Evolutionary conservation across 306 rosid species (phyloP), one percentile per base, ranked within the genome.

Genomic region (cucumber (Cucumis sativus)): DNA sequence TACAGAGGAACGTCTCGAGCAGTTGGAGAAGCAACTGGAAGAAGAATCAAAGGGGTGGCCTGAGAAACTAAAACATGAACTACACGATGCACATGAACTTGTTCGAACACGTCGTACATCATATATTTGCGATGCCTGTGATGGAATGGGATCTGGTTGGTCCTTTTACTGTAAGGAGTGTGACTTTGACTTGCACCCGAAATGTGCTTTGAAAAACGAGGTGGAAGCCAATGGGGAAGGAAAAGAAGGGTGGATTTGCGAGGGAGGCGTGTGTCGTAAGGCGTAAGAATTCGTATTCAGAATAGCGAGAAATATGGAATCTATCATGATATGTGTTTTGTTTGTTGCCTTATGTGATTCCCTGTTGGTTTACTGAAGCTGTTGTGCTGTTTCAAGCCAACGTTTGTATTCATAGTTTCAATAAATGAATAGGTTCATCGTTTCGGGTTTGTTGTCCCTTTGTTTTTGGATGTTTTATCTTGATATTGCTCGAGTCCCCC

Each of bases 41-140:
- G 89, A 89, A 58, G 75, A 58, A 79, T 81, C 88, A 68, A 89
- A 88, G 80, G 85, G 86, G 86, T 89, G 92, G 93, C 89, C 96
- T 47, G 77, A 88, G 92, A 88, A 87, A 85, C 17, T 86, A 80
- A 82, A 14, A 2, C 84, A 55, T 35, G 79, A 73, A 25, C 73
- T 80, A 25, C 95, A 91, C 65, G 85, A 65, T 51, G 43, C 70
- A 80, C 97, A 89, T 3, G 90, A 89, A 77, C 92, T 91, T 35
- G 86, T 64, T 51, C 79, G 81, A 17, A 33, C 82, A 23, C 84
- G 80, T 43, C 85, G 90, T 7, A 59, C 2, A 49, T 6, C 37
- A 16, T 91, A 56, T 72, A 0, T 0, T 28, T 91, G 95, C 62
- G 87, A 85, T 76, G 84, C 60, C 13, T 91, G 95, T 65, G 25